Percentiles rank a stretch among this genome's conserved stretches.
These are phyloP conservation scores for Vicia faba DNA, from an alignment of 306 rosid species.

Conservation along the genomic window DNA sequence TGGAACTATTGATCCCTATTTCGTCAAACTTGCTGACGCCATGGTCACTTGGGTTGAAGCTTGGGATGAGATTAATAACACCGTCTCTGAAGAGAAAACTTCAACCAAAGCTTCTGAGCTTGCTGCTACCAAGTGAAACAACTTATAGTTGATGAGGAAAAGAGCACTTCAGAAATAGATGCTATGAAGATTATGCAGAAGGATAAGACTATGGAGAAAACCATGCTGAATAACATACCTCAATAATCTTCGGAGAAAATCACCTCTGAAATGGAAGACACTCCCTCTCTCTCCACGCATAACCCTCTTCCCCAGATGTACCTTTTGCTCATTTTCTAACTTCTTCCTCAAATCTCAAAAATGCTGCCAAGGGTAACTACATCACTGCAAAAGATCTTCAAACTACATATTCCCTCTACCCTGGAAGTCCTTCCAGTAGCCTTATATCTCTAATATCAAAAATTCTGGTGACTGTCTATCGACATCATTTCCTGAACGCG, in stretches of 20 bases:
- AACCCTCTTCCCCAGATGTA: conserved; percentile 99
- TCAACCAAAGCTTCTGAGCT: conserved; percentile 42
- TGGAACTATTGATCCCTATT: no score
- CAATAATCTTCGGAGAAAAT: no score
- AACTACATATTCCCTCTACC: conserved; percentile 81
- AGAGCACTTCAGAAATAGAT: no score
- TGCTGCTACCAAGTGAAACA: conserved; percentile 52
- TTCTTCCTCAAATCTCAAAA: conserved; percentile 73
- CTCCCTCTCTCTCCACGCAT: no score
- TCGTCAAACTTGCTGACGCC: no score
- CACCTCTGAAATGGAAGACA: no score
- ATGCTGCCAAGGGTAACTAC: conserved; percentile 58
- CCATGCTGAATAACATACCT: no score
- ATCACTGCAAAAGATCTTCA: conserved; percentile 85
- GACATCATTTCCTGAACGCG: conserved; percentile 78
- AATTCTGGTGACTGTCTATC: conserved; percentile 75
- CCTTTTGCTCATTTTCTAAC: conserved; percentile 95
- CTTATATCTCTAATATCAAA: conserved; percentile 79
- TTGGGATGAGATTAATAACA: conserved; percentile 84
- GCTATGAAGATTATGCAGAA: no score
- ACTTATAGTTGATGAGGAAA: conserved; percentile 13
- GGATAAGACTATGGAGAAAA: no score
- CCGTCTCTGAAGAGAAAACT: conserved; percentile 44
- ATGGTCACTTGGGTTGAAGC: conserved; percentile 95
- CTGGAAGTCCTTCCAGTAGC: conserved; percentile 91